Base-by-base conservation (phyloP, 2,329 filamentous ascomycete species). In the Penicillium sp. region DNA sequence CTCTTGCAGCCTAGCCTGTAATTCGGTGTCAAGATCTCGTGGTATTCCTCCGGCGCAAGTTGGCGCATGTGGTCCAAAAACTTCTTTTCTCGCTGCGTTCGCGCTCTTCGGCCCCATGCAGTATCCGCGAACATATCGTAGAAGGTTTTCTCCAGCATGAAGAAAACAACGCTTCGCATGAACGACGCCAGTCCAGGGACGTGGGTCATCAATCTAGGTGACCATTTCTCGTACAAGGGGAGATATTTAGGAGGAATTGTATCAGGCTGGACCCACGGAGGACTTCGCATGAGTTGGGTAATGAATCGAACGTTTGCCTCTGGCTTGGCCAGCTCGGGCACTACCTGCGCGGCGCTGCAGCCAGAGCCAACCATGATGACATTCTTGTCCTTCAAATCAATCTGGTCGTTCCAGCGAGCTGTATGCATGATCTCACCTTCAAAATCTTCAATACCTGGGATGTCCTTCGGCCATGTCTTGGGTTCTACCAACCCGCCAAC, bases 1-100 rank as follows among this genome's bases (percentile, higher is more conserved):
- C 86, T 75, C 73, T 88, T 89, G 73, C 86, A 88, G 1, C 85
- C 85, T 15, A 87, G 71, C 45, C 81, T 78, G 56, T 86, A 89
- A 50, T 88, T 80, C 0, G 86, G 86, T 0, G 84, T 84, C 37
- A 89, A 69, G 7, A 86, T 77, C 31, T 85, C 81, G 60, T 85
- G 82, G 58, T 88, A 89, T 69, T 86, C 82, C 50, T 80, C 73
- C 0, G 86, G 86, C 0, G 82, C 82, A 1, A 70, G 75, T 5
- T 69, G 66, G 57, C 77, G 79, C 76, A 86, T 80, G 46, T 81
- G 73, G 6, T 64, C 56, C 33, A 84, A 58, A 64, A 77, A 79
- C 68, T 64, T 72, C n/a, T 71, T 69, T 58, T 82, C 80, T 2
- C 78, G 70, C 12, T 63, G 59, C 19, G 71, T 71, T 8, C 81